Evolutionary conservation across 768 basidiomycete species (phyloP).

Genomic region (Suillus hirtellus): DNA sequence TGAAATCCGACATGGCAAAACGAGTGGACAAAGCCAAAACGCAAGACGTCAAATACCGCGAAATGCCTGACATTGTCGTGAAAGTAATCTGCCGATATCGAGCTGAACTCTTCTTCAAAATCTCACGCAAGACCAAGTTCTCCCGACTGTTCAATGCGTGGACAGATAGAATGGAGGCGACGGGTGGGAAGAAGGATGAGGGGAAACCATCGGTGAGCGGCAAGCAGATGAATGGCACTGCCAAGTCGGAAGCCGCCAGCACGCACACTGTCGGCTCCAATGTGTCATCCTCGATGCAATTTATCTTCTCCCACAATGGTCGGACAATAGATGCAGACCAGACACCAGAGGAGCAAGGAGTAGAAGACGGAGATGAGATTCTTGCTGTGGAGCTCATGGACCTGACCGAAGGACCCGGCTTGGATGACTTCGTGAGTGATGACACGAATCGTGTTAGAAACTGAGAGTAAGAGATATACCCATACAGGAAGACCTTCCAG

Average conservation of each 20-base stretch:
- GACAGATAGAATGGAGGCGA: constrained; percentile 84
- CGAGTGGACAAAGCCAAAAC: constrained; percentile 76
- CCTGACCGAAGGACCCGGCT: constrained; percentile 66
- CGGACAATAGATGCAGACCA: constrained; percentile 76
- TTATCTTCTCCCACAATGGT: constrained; percentile 84
- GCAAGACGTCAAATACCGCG: constrained; percentile 79
- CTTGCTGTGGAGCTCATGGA: constrained; percentile 91
- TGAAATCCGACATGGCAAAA: constrained; percentile 81
- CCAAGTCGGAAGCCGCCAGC: constrained; percentile 52
- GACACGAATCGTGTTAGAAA: neutral
- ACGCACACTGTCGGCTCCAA: constrained; percentile 42
- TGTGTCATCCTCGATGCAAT: constrained; percentile 59
- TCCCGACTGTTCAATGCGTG: constrained; percentile 82
- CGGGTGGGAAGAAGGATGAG: constrained; percentile 46
- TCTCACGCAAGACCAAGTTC: constrained; percentile 86
- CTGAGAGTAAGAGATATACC: constrained; percentile 9
- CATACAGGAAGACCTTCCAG: constrained; percentile 61
- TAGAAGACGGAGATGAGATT: constrained; percentile 89
- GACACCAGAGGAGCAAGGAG: constrained; percentile 83
- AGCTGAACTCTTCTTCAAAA: constrained; percentile 90
- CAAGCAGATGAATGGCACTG: constrained; percentile 47
- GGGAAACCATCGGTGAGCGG: constrained; percentile 29
- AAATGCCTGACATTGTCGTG: constrained; percentile 88
- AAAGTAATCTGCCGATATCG: constrained; percentile 89
- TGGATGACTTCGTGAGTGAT: constrained; percentile 61